Evolutionary conservation across 73 alveolate genomes (phyloP), one percentile per base, ranked within the genome.

Genomic region (Paramecium bursaria): DNA sequence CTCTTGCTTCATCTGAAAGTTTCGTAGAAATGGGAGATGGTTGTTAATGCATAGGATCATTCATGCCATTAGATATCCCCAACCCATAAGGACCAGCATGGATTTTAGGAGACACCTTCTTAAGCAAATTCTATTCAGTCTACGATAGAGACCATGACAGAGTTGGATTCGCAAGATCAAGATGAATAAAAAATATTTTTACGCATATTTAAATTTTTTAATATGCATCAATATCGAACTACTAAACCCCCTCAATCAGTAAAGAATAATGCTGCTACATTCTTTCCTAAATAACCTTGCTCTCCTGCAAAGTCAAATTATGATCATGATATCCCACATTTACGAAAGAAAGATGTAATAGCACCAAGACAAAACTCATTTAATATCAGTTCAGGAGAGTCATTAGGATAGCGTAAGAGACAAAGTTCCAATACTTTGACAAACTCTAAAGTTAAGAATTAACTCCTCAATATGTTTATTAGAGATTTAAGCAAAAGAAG

Each of bases 91-190:
- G 76, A 46, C 57, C 55, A 21, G 89, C 89, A 35, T 79, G 89
- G 89, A 79, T 79, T 79, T 79, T 79, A 23, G 97, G 97, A 21
- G 97, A 92, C 53, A 90, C 87, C 22, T 90, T 92, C 74, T 86
- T 92, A 85, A 50, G 86, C 53, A 50, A 53, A 30, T 90, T 14
- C 49, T 92, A 92, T 61, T 53, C 92, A 9, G 90, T 92, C 13
- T 92, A 79, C 55, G 93, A 92, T 73, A 92, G 95, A 90, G 95
- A 92, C 25, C 60, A 89, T 46, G 88, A 85, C 42, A 86, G 86
- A 50, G 95, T 92, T 22, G 95, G 97, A 51, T 67, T 92, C 52
- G 97, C 97, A 13, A 54, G 79, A 51, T 87, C 92, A n/a, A 67
- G 21, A 42, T 67, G 82, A 67, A 39, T 35, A 11, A 39, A 42